Base-by-base conservation (phyloP, 2,329 filamentous ascomycete genomes). In the Phaeosphaeria sp. region DNA sequence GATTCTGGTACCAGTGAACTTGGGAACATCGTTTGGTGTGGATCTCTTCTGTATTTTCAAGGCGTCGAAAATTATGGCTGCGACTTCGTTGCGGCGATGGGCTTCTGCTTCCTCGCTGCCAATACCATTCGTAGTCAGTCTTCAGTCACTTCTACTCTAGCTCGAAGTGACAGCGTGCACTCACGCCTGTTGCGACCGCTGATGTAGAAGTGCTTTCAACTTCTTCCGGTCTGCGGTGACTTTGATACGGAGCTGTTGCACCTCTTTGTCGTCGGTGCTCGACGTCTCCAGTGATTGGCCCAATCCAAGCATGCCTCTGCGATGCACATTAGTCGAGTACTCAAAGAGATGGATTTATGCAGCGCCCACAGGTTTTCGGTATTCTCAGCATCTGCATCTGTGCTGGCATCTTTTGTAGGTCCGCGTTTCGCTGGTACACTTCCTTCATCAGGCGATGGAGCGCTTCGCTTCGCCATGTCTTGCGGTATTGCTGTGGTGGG, bases 341-440 rank as follows among this genome's bases (percentile, higher is more conserved):
- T 23, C 43, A 2, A 46, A 18, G 1, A 15, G 15, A 30, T 10
- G 6, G 7, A 18, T 0, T 6, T 2, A 20, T 25, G 11, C 4
- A 46, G 22, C 11, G 58, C 70, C 44, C 51, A 74, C 72, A 72
- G 72, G 60, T 65, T 74, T 33, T 71, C 65, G 2, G 66, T 68
- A 5, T 46, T 57, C 11, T 42, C 43, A 18, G 42, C 54, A 10
- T 60, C 59, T 9, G 62, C 62, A 18, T 64, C 62, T 11, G 41
- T 43, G 13, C 41, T 33, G 43, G 33, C 13, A 6, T 58, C 47
- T 33, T 48, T 60, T 3, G 44, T 46, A 9, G 54, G 58, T 10
- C 46, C 55, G n/a, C 44, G 46, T 13, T 21, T 11, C 15, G 9
- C 17, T 25, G 7, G 6, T n/a, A 15, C 15, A 27, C 15, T 58